phyloP scores from a whole-genome alignment of 257 asterid genomes.

The Fraxinus pennsylvanica region DNA sequence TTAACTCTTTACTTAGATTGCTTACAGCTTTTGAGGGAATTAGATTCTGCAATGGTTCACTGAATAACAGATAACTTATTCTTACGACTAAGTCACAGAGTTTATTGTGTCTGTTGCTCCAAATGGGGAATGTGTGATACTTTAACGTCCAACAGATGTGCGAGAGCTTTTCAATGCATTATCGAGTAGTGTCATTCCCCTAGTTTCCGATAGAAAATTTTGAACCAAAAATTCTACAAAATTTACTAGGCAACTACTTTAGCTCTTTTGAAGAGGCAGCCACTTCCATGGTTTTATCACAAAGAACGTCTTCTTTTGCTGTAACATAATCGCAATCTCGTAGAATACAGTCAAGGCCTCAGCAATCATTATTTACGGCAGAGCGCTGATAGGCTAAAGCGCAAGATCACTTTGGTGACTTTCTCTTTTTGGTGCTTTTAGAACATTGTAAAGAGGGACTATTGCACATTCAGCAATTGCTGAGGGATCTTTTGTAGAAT shows the following conservation, averaged over 20 bases:
- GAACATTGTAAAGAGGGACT: background rate
- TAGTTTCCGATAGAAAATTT: background rate
- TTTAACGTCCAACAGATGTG: background rate
- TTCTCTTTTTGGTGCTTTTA: background rate
- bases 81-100: background rate
- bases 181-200: background rate
- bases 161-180: background rate
- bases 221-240: background rate
- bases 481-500: background rate
- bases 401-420: background rate
- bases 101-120: background rate
- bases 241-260: background rate
- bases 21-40: background rate
- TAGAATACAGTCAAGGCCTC: background rate
- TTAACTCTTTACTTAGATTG: background rate
- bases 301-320: background rate
- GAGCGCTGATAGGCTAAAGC: background rate
- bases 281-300: background rate
- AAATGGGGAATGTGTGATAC: conserved; percentile 1
- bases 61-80: background rate
- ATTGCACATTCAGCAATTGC: background rate
- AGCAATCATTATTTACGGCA: background rate
- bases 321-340: background rate
- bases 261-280: background rate
- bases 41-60: background rate